Base-by-base conservation (phyloP, 2,329 filamentous ascomycete species). In the Colletotrichum sp. region DNA sequence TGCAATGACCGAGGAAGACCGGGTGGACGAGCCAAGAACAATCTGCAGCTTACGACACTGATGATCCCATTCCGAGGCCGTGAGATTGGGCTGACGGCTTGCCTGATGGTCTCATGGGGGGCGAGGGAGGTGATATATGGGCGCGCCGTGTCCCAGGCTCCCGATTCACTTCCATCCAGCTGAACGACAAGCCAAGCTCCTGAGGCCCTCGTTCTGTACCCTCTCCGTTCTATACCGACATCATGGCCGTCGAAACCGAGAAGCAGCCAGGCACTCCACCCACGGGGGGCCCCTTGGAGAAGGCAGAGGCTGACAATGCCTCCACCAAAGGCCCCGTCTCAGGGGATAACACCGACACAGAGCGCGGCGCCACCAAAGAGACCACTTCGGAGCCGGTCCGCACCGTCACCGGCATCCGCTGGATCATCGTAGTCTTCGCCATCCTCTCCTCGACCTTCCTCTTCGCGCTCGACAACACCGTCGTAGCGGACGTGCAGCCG, bases 401-500 rank as follows among this genome's bases (percentile, higher is more conserved):
- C 16, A 75, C 69, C 13, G 73, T 77, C 8, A 69, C 69, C 8
- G 69, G 76, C 11, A 25, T 68, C 29, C 70, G 80, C 49, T 77
- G 78, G 67, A 25, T 78, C 69, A 34, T 81, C 32, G 61, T 78
- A 34, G 77, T 80, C 66, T 55, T 75, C 25, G 68, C 76, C 30
- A 71, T 80, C 13, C 63, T 80, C 16, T 73, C 78, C 4, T 78
- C 71, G 3, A 72, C 75, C 22, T 73, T 86, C 30, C 84, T 87
- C 12, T 86, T 86, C 69, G 82, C 84, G 9, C 80, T 86, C 8
- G 84, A 86, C 77, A 88, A 85, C 27, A 89, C 87, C 6, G 86
- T 89, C 69, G 82, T 88, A 2, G 87, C 88, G 5, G 86, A 87
- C 77, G 81, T 89, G 6, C 86, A 89, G 73, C 85, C 84, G 1